Evolutionary conservation across 1,139 yeast genomes (phyloP), one percentile per base, ranked within the genome.

Genomic region (Yamadazyma membranifaciens): DNA sequence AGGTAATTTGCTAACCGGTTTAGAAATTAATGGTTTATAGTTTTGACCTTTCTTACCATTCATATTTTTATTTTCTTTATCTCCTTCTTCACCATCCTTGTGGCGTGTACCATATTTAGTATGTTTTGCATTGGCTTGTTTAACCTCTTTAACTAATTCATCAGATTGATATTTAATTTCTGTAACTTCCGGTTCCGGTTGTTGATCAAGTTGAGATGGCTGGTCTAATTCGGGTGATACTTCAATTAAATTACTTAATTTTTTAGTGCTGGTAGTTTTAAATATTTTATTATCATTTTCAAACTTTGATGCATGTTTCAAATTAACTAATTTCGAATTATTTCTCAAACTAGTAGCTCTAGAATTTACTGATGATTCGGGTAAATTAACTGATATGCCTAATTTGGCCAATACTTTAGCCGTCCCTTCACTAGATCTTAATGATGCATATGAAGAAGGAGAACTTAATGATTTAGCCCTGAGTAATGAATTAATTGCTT

Each of bases 201-300:
- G 24, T 20, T 20, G 5, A 20, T 7, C 7, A 20, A 20, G 12
- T 22, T n/a, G 3, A 7, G 17, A n/a, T 31, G 14, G 24, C 9
- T n/a, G 14, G n/a, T 20, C 36, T 9, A 54, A 22, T 34, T 59
- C 62, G 35, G 55, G 57, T 20, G 54, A 53, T n/a, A 38, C 45
- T 9, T 45, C 45, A 29, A 67, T 56, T 44, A 65, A 60, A 27
- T 63, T 56, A 3, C 76, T 59, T 34, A 75, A 67, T 44, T 69
- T 61, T 45, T 64, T 71, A 2, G 78, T 72, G 38, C 76, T 69
- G 4, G 77, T 69, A 24, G 77, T 69, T 47, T 73, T 69, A 41
- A 40, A 38, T n/a, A 40, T 33, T 12, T 17, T 24, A 13, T 40
- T 33, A 20, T 37, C 37, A 17, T 36, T 67, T 53, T 37, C 24